Percentiles rank a stretch among this genome's conserved stretches.
Conservation (phyloP, 2,329 filamentous ascomycete genomes). For the Emmonsia crescens region DNA sequence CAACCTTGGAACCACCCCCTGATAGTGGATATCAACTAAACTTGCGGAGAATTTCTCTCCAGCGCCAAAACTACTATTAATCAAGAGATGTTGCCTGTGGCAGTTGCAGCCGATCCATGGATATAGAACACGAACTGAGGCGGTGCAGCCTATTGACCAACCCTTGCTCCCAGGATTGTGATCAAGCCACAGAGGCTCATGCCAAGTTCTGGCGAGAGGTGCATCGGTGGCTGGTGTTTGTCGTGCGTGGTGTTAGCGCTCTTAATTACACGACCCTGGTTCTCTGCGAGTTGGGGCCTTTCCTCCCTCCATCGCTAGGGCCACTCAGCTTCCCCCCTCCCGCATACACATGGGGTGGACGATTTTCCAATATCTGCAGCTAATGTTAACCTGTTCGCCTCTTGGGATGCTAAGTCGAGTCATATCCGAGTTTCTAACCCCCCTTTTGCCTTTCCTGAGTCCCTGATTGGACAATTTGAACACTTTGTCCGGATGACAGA, state of each 20-base stretch:
- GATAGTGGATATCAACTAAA: no score
- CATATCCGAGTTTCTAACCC: neutral
- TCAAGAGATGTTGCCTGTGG: neutral
- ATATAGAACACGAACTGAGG: neutral
- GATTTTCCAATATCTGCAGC: neutral
- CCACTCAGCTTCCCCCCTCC: neutral
- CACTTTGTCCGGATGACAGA: constrained; percentile 2
- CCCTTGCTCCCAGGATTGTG: neutral
- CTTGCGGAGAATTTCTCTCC: no score
- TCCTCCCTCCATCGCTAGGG: neutral
- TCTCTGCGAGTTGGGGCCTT: no score
- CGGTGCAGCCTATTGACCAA: neutral
- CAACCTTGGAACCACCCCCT: no score
- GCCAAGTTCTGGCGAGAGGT: neutral
- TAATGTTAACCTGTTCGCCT: neutral
- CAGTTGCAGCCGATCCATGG: neutral
- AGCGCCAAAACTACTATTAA: neutral
- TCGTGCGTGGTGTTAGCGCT: neutral
- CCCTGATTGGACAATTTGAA: constrained; percentile 5
- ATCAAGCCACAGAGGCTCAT: neutral
- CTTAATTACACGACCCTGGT: neutral
- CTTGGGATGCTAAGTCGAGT: neutral
- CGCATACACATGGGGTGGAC: neutral
- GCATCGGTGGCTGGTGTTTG: neutral
- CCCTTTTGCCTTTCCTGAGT: neutral